Conservation (phyloP, 306 rosid species). For the Quercus agrifolia region DNA sequence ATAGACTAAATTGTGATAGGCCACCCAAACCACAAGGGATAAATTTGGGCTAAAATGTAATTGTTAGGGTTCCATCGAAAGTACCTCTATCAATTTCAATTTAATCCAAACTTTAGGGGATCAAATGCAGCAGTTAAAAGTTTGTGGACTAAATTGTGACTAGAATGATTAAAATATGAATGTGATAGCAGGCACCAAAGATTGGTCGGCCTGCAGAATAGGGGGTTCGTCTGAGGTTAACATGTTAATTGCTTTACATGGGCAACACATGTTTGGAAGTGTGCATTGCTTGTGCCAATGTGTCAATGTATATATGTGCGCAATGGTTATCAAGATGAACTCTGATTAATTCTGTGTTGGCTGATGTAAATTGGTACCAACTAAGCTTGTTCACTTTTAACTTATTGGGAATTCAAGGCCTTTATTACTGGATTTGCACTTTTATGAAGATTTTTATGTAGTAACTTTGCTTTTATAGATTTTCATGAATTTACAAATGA, state of each 20-base stretch:
- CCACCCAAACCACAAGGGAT: too few relatives aligned
- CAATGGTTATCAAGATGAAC: neutral
- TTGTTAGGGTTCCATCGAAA: too few relatives aligned
- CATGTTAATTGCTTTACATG: neutral
- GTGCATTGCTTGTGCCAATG: neutral
- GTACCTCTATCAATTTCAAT: too few relatives aligned
- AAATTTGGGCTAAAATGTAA: too few relatives aligned
- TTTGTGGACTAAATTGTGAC: neutral
- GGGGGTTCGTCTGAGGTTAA: neutral
- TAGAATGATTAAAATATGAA: neutral
- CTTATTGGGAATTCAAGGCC: neutral
- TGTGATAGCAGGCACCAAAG: neutral
- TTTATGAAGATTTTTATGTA: slow-evolving; percentile 16
- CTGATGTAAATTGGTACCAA: slow-evolving; percentile 2
- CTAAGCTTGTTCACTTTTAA: neutral
- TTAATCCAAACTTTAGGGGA: too few relatives aligned
- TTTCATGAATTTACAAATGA: slow-evolving; percentile 10
- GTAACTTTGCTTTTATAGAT: neutral
- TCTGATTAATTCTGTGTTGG: neutral
- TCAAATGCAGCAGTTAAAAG: too few relatives aligned
- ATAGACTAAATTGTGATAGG: too few relatives aligned
- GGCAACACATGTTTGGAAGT: neutral
- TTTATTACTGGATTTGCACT: slow-evolving; percentile 3
- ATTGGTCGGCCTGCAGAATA: neutral
- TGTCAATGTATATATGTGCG: neutral